Evolutionary conservation across 345 rosid species (phyloP).

Genomic region (Clarkia xantiana): DNA sequence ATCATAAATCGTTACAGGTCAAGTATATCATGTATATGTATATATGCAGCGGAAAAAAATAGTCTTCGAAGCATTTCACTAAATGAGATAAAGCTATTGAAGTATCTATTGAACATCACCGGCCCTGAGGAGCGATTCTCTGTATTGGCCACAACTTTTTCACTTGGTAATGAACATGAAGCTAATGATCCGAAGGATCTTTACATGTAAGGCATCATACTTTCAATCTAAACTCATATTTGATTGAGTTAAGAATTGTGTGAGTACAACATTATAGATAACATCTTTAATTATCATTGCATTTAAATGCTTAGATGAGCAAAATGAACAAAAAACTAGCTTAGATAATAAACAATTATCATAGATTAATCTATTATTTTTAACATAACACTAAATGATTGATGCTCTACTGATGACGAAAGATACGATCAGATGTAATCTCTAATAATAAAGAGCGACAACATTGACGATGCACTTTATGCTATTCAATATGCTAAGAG

Average conservation of each 20-base stretch:
- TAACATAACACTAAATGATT: constrained; percentile 74
- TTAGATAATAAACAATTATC: neutral
- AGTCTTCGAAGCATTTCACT: constrained; percentile 87
- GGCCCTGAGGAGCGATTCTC: constrained; percentile 96
- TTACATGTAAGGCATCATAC: constrained; percentile 40
- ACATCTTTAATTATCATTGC: too few relatives aligned
- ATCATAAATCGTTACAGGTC: constrained; percentile 27
- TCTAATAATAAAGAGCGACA: too few relatives aligned
- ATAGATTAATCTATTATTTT: constrained; percentile 1
- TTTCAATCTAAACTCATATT: too few relatives aligned
- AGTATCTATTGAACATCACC: constrained; percentile 67
- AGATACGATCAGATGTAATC: too few relatives aligned
- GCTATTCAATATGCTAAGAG: too few relatives aligned
- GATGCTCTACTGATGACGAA: too few relatives aligned
- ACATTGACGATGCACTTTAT: too few relatives aligned
- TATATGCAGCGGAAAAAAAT: constrained; percentile 71
- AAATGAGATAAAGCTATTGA: constrained; percentile 71
- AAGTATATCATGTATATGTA: constrained; percentile 68
- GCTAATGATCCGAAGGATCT: constrained; percentile 59
- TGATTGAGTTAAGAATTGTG: neutral
- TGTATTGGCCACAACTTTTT: constrained; percentile 83
- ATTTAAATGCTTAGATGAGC: too few relatives aligned
- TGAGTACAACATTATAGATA: too few relatives aligned
- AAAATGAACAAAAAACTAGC: too few relatives aligned
- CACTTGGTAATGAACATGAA: constrained; percentile 59